Percentiles rank a stretch among this genome's conserved stretches.
Evolutionary conservation across 768 basidiomycete genomes (phyloP).

Genomic region (Pleurotus giganteus): DNA sequence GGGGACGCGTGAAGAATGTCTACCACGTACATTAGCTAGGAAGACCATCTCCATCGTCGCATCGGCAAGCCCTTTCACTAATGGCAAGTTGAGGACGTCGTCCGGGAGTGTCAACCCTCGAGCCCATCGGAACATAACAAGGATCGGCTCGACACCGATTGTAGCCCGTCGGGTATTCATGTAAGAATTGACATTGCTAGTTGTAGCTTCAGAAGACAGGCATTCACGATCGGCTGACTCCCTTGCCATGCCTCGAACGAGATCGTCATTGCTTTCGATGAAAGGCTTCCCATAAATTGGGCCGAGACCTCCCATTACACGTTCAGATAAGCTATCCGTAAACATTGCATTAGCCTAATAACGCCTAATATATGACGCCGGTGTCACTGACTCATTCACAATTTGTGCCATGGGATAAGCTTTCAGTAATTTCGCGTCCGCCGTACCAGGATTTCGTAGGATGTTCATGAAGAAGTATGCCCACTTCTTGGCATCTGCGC

Average conservation of each 20-base stretch:
- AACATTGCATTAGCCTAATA: background rate
- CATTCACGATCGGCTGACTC: slow-evolving; percentile 3
- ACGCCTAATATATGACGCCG: background rate
- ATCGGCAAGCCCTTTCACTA: slow-evolving; percentile 5
- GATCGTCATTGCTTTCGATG: slow-evolving; percentile 2
- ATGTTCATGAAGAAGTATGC: slow-evolving; percentile 5
- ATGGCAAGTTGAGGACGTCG: slow-evolving; percentile 11
- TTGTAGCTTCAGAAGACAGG: background rate
- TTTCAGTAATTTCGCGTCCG: background rate
- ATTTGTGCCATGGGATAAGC: background rate
- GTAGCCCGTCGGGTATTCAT: slow-evolving; percentile 11
- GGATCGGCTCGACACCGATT: slow-evolving; percentile 13
- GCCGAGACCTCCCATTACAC: slow-evolving; percentile 7
- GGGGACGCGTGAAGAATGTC: background rate
- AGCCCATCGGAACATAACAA: slow-evolving; percentile 9
- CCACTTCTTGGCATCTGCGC: slow-evolving; percentile 4
- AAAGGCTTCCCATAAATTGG: slow-evolving; percentile 5
- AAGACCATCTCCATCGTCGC: slow-evolving; percentile 14
- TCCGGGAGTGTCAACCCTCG: slow-evolving; percentile 11
- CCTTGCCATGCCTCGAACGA: slow-evolving; percentile 4
- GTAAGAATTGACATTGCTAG: slow-evolving; percentile 7
- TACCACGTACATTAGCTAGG: slow-evolving; percentile 11
- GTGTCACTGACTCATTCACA: slow-evolving; percentile 2
- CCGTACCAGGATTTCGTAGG: background rate
- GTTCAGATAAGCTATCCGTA: background rate